Evolutionary conservation across 2,329 filamentous ascomycete species (phyloP).

Genomic region (Colletotrichum spaethianum): DNA sequence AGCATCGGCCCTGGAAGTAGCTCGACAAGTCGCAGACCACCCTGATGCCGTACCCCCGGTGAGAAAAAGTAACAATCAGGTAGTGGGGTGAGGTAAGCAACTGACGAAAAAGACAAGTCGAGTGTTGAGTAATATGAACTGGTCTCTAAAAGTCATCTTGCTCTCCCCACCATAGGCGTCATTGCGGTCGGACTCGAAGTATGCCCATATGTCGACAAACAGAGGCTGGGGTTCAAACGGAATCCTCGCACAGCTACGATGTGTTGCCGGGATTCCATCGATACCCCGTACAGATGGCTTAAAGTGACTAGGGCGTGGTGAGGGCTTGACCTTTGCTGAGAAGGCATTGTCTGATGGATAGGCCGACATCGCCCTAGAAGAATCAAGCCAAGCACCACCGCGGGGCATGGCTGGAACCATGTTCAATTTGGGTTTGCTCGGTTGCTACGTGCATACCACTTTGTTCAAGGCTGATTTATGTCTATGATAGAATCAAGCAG

Average conservation of each 20-base stretch:
- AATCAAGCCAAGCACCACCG: background rate
- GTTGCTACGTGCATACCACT: background rate
- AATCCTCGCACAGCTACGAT: background rate
- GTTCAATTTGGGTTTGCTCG: background rate
- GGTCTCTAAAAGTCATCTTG: background rate
- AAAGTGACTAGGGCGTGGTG: background rate
- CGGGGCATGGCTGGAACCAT: background rate
- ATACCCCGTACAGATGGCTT: background rate
- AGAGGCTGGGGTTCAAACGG: background rate
- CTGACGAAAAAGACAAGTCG: background rate
- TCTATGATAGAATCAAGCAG: background rate
- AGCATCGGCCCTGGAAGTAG: background rate
- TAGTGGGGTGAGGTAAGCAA: background rate
- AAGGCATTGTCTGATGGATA: background rate
- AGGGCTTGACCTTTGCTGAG: background rate
- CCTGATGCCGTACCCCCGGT: background rate
- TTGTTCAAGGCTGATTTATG: background rate
- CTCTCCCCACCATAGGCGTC: too few species aligned
- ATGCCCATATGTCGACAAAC: background rate
- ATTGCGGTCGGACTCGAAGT: background rate
- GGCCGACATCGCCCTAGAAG: background rate
- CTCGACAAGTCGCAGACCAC: background rate
- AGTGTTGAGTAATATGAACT: background rate
- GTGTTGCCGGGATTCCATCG: background rate
- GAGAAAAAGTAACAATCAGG: too few species aligned